phyloP scores from a whole-genome alignment of 2,329 filamentous ascomycete species.

The Metarhizium sp. region DNA sequence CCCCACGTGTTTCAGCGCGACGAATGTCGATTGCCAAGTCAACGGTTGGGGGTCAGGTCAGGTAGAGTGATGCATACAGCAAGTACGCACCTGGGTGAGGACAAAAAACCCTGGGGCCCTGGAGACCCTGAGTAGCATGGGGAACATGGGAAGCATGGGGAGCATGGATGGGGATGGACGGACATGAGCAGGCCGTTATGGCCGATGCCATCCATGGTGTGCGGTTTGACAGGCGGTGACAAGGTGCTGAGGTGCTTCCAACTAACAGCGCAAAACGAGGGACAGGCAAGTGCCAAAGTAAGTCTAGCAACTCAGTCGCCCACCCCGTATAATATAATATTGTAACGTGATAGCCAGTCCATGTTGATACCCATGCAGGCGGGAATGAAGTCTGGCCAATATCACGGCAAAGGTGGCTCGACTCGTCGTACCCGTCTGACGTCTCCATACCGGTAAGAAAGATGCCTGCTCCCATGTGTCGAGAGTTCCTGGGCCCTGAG shows the following conservation, averaged over 20 bases:
- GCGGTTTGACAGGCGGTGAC: background rate
- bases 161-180: background rate
- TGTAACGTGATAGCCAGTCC: background rate
- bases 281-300: background rate
- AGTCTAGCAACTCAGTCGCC: background rate
- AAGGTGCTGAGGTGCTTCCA: background rate
- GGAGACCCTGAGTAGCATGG: no score
- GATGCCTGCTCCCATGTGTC: background rate
- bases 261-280: background rate
- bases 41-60: conserved; percentile 4
- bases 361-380: background rate
- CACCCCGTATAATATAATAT: background rate
- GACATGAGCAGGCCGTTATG: background rate
- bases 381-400: background rate
- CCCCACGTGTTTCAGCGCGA: conserved; percentile 13
- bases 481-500: background rate
- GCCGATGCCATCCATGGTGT: background rate
- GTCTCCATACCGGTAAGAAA: background rate
- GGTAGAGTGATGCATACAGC: background rate
- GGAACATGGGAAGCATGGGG: background rate
- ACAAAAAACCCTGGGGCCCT: background rate
- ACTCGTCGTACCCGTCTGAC: background rate
- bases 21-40: conserved; percentile 16
- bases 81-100: background rate
- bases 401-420: background rate